phyloP scores from a whole-genome alignment of 78 protist species.

The Protostelium mycophagum region DNA sequence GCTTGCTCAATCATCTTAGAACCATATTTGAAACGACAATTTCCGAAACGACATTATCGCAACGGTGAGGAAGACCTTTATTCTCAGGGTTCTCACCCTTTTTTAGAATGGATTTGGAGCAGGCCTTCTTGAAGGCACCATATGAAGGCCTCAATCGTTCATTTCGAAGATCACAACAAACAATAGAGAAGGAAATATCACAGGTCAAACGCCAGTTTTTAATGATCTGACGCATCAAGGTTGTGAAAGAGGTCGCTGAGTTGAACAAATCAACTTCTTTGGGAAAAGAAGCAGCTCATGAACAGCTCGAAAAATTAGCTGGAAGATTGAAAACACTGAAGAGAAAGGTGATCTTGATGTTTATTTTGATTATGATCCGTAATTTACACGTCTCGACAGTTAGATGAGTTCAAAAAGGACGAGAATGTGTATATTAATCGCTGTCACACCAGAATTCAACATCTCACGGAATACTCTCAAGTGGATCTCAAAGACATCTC shows the following conservation, averaged over 20 bases:
- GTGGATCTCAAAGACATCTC: neutral
- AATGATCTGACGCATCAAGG: neutral
- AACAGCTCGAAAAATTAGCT: slow-evolving; percentile 26
- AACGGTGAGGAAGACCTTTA: no score
- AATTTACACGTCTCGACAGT: neutral
- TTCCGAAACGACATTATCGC: no score
- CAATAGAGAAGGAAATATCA: slow-evolving; percentile 56
- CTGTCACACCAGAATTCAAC: slow-evolving; percentile 16
- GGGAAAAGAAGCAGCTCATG: slow-evolving; percentile 16
- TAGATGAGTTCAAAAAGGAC: slow-evolving; percentile 41
- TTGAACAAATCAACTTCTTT: slow-evolving; percentile 11
- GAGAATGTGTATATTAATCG: slow-evolving; percentile 34
- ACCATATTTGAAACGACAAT: no score
- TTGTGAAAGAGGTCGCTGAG: neutral
- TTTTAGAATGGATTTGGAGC: slow-evolving; percentile 32
- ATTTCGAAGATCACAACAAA: slow-evolving; percentile 56
- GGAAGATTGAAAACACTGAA: slow-evolving; percentile 33
- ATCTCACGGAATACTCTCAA: neutral
- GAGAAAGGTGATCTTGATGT: slow-evolving; percentile 23
- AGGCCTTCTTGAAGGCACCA: slow-evolving; percentile 48
- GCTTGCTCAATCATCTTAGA: no score
- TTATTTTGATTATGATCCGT: no score
- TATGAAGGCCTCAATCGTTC: slow-evolving; percentile 39
- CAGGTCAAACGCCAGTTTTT: slow-evolving; percentile 10
- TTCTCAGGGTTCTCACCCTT: no score